These are phyloP conservation scores for Amanita pseudoporphyria DNA, from an alignment of 768 basidiomycete genomes.

Conservation along the genomic window DNA sequence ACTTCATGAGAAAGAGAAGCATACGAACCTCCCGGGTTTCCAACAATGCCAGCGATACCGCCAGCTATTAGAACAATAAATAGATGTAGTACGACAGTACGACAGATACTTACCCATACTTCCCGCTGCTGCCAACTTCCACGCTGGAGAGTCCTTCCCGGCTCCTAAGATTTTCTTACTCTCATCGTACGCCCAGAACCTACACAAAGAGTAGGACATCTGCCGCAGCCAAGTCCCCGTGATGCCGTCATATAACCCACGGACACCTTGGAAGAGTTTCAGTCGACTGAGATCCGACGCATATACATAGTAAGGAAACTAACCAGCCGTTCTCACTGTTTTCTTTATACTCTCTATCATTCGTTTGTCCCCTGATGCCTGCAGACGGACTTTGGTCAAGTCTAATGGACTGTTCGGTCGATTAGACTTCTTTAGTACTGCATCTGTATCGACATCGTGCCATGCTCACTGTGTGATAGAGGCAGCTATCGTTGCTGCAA, in stretches of 20 bases:
- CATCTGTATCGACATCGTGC: not conserved
- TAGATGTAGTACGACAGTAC: slow-evolving; percentile 6
- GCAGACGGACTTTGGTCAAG: slow-evolving; percentile 85
- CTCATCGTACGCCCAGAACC: slow-evolving; percentile 93
- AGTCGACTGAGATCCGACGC: not conserved
- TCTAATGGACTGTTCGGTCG: slow-evolving; percentile 53
- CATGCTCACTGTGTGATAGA: slow-evolving; percentile 68
- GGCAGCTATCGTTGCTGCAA: slow-evolving; percentile 84
- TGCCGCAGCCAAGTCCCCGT: slow-evolving; percentile 85
- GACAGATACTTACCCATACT: slow-evolving; percentile 64
- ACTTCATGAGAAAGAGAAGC: not conserved
- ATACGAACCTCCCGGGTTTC: slow-evolving; percentile 70
- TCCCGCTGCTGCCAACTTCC: slow-evolving; percentile 74
- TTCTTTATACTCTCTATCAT: slow-evolving; percentile 81
- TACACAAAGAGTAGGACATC: slow-evolving; percentile 86
- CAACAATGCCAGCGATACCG: slow-evolving; percentile 77
- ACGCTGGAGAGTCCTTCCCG: slow-evolving; percentile 62
- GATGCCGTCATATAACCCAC: slow-evolving; percentile 81
- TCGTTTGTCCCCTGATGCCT: slow-evolving; percentile 86
- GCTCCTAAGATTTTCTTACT: slow-evolving; percentile 79
- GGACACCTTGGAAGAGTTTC: slow-evolving; percentile 28
- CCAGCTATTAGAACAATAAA: slow-evolving; percentile 45
- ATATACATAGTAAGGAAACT: slow-evolving; percentile 18
- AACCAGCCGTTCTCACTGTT: slow-evolving; percentile 73
- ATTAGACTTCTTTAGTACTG: not conserved